Conservation (phyloP, 352 stramenopile genomes). For the Phytophthora idaei region DNA sequence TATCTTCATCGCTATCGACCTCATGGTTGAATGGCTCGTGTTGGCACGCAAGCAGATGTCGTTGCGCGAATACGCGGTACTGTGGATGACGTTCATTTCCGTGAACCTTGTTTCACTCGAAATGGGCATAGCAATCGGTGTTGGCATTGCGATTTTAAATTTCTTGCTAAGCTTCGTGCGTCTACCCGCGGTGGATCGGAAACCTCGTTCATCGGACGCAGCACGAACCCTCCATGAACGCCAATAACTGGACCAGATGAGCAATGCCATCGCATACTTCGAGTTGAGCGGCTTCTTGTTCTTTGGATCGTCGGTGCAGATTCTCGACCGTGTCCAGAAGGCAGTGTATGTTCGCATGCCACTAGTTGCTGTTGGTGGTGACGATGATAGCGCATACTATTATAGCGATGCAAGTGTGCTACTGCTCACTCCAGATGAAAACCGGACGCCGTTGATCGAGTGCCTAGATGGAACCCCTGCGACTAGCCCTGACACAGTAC, state of each 20-base stretch:
- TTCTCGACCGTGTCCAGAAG: constrained; percentile 74
- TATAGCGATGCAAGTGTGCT: constrained; percentile 4
- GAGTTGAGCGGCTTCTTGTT: constrained; percentile 84
- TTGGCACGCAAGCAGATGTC: constrained; percentile 78
- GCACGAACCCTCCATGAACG: constrained; percentile 58
- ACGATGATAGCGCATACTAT: not conserved
- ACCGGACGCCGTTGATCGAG: constrained; percentile 52
- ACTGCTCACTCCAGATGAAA: constrained; percentile 46
- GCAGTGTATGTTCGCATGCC: constrained; percentile 60
- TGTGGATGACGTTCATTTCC: constrained; percentile 91
- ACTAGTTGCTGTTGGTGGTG: constrained; percentile 6
- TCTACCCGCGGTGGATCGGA: constrained; percentile 59
- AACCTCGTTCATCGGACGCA: constrained; percentile 49
- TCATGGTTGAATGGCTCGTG: constrained; percentile 97
- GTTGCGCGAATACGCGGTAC: constrained; percentile 91
- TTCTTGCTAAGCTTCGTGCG: constrained; percentile 77
- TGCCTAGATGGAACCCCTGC: constrained; percentile 67
- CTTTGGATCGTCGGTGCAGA: constrained; percentile 82
- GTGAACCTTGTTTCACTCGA: constrained; percentile 94
- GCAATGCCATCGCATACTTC: constrained; percentile 74
- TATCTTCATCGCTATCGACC: constrained; percentile 96
- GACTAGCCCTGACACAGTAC: constrained; percentile 33
- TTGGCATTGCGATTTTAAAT: constrained; percentile 86
- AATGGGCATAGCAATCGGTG: constrained; percentile 93
- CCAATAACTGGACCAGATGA: constrained; percentile 53